Evolutionary conservation across 2,329 filamentous ascomycete species (phyloP).

Genomic region (Bimuria novae-zelandiae): DNA sequence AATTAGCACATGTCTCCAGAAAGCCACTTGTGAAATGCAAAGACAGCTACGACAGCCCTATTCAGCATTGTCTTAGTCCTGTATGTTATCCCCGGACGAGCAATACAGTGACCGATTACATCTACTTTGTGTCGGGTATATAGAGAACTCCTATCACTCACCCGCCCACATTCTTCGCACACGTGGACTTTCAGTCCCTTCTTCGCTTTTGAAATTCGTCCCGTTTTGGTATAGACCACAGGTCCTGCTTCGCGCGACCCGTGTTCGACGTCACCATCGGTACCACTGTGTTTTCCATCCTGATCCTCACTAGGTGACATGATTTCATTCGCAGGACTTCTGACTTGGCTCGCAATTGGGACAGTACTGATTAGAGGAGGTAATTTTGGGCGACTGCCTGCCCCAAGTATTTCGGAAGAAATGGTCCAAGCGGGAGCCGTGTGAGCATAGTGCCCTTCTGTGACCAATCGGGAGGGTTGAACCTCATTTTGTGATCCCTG

Average conservation of each 20-base stretch:
- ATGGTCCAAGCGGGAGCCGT: slow-evolving; percentile 2
- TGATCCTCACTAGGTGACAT: slow-evolving; percentile 6
- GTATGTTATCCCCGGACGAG: no score
- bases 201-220: slow-evolving; percentile 46
- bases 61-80: no score
- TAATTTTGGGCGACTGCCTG: slow-evolving; percentile 1
- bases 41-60: no score
- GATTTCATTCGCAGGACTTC: neutral
- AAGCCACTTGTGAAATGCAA: no score
- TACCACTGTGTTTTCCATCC: slow-evolving; percentile 10
- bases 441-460: neutral
- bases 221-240: slow-evolving; percentile 44
- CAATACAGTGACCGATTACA: no score
- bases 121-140: no score
- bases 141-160: no score
- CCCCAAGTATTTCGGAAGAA: slow-evolving; percentile 1
- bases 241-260: slow-evolving; percentile 9
- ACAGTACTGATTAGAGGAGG: neutral
- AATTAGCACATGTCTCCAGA: slow-evolving; percentile 3
- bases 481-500: neutral
- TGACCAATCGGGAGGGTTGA: neutral
- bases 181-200: slow-evolving; percentile 46
- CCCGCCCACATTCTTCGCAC: slow-evolving; percentile 43
- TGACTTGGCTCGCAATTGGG: neutral
- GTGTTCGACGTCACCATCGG: slow-evolving; percentile 6